These are phyloP conservation scores for Rhynchospora pubera DNA, from an alignment of 176 grass and related monocot genomes.

Conservation along the genomic window DNA sequence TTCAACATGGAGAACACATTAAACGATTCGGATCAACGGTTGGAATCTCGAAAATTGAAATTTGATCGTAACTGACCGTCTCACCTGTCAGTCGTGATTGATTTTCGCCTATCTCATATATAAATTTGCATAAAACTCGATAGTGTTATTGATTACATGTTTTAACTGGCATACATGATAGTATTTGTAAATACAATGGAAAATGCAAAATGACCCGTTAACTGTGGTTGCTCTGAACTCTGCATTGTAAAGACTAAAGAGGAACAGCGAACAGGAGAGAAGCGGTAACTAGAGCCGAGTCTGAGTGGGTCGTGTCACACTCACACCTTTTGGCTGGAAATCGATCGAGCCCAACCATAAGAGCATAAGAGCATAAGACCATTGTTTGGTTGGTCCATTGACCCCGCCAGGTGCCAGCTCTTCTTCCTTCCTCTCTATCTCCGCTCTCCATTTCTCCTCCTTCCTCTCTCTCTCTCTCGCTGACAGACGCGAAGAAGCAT, in stretches of 20 bases:
- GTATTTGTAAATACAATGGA: not conserved
- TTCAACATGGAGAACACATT: too few species aligned
- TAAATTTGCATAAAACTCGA: too few species aligned
- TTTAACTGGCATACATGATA: not conserved
- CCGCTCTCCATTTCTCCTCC: not conserved
- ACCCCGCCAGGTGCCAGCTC: not conserved
- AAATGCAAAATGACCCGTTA: not conserved
- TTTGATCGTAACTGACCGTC: too few species aligned
- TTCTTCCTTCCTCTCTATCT: not conserved
- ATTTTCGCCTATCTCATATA: too few species aligned
- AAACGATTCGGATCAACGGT: too few species aligned
- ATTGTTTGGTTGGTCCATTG: not conserved
- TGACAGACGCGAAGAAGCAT: conserved; percentile 32
- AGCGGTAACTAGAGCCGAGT: not conserved
- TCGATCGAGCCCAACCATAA: conserved; percentile 11
- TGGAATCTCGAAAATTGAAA: too few species aligned
- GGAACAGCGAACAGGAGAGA: not conserved
- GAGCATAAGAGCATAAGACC: too few species aligned
- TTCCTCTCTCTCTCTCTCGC: not conserved
- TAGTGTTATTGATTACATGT: not conserved
- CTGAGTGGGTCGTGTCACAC: too few species aligned
- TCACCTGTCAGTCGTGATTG: too few species aligned
- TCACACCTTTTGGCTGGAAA: not conserved
- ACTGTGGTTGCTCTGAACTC: not conserved
- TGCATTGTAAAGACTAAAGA: too few species aligned